Evolutionary conservation across 1,284 basidiomycete genomes (phyloP).

Genomic region (Peniophora sp.): DNA sequence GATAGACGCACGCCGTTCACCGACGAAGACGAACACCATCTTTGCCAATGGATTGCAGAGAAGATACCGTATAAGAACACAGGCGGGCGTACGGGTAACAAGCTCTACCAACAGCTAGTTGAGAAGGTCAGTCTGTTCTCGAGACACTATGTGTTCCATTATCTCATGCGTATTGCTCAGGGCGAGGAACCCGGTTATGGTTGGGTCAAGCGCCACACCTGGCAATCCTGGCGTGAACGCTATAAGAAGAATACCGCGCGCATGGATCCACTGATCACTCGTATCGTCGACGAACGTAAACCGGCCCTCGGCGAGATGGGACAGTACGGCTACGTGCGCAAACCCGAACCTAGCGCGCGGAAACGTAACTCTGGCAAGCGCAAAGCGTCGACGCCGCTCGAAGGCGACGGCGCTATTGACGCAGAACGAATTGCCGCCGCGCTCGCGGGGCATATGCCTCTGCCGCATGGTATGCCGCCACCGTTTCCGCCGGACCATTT

Average conservation of each 20-base stretch:
- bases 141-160: background rate
- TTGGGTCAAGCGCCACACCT: slow-evolving; percentile 77
- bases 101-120: slow-evolving; percentile 60
- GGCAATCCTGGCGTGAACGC: slow-evolving; percentile 81
- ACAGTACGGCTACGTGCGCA: slow-evolving; percentile 69
- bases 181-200: slow-evolving; percentile 56
- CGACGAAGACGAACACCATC: slow-evolving; percentile 59
- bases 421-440: background rate
- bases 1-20: slow-evolving; percentile 67
- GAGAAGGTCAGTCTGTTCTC: slow-evolving; percentile 35
- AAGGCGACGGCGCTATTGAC: slow-evolving; percentile 6
- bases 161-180: slow-evolving; percentile 23
- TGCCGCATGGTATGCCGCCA: slow-evolving; percentile 1
- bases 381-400: slow-evolving; percentile 3
- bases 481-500: background rate
- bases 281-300: slow-evolving; percentile 60
- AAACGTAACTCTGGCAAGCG: slow-evolving; percentile 3
- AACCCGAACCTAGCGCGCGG: slow-evolving; percentile 57
- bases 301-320: slow-evolving; percentile 62
- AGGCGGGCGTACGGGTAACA: slow-evolving; percentile 70
- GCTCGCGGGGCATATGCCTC: slow-evolving; percentile 7
- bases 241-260: slow-evolving; percentile 73
- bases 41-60: slow-evolving; percentile 69
- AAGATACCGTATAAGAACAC: slow-evolving; percentile 75
- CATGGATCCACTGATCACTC: slow-evolving; percentile 53